Percentiles rank a stretch among this genome's conserved stretches.
phyloP scores from a whole-genome alignment of 2,329 filamentous ascomycete genomes.

The Stagonosporopsis vannaccii region DNA sequence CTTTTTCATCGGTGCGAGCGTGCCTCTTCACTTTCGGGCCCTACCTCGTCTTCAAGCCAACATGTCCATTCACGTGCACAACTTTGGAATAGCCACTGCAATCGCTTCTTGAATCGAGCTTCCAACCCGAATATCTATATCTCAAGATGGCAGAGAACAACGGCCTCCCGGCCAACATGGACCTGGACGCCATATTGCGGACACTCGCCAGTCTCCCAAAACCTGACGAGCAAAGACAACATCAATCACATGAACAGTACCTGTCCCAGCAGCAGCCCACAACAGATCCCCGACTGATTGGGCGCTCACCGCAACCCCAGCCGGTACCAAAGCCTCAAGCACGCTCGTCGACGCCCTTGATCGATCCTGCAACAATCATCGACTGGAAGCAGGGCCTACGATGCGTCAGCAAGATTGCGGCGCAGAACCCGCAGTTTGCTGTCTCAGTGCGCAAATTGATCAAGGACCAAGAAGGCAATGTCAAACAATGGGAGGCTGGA shows the following conservation, averaged over 20 bases:
- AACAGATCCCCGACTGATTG: conserved; percentile 34
- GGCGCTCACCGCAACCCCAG: conserved; percentile 27
- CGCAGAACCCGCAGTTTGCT: conserved; percentile 54
- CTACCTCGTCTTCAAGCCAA: neutral
- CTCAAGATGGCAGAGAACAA: conserved; percentile 42
- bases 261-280: conserved; percentile 13
- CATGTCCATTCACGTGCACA: conserved; percentile 5
- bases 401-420: conserved; percentile 56
- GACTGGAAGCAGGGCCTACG: conserved; percentile 58
- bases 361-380: conserved; percentile 58
- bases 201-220: conserved; percentile 44
- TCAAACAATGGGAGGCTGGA: conserved; percentile 66
- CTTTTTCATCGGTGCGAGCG: neutral
- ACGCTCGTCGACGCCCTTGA: conserved; percentile 33
- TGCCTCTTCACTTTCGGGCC: conserved; percentile 1
- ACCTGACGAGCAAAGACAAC: conserved; percentile 19
- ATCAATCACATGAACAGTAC: conserved; percentile 15
- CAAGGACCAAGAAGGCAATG: conserved; percentile 67
- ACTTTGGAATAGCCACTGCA: neutral
- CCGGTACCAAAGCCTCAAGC: conserved; percentile 22
- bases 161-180: conserved; percentile 26
- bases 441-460: conserved; percentile 61
- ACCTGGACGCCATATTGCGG: conserved; percentile 45
- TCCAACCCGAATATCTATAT: neutral
- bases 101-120: neutral